These are phyloP conservation scores for Cucurbitaria berberidis DNA, from an alignment of 2,329 filamentous ascomycete genomes.

Conservation along the genomic window DNA sequence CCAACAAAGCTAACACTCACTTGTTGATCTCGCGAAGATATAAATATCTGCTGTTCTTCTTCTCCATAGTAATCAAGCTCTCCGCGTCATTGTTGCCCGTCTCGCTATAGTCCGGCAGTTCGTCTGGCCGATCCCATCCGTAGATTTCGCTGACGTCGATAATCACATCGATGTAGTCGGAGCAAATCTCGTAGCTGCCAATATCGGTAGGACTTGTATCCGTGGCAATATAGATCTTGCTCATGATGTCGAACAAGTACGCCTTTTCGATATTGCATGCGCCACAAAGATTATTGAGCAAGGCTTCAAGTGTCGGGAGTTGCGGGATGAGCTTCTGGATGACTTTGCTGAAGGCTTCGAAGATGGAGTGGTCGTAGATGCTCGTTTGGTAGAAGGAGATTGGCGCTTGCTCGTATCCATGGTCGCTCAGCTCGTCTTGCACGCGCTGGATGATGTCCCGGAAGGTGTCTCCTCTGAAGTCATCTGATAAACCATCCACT, in stretches of 20 bases:
- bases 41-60: slow-evolving; percentile 64
- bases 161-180: slow-evolving; percentile 97
- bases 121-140: slow-evolving; percentile 66
- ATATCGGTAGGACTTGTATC: slow-evolving; percentile 93
- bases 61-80: slow-evolving; percentile 67
- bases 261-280: slow-evolving; percentile 97
- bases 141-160: slow-evolving; percentile 97
- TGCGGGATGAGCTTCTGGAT: slow-evolving; percentile 97
- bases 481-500: slow-evolving; percentile 94
- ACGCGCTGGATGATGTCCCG: slow-evolving; percentile 96
- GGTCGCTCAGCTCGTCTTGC: slow-evolving; percentile 92
- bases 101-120: slow-evolving; percentile 46
- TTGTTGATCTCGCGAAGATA: slow-evolving; percentile 71
- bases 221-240: slow-evolving; percentile 98
- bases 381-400: slow-evolving; percentile 96
- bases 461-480: slow-evolving; percentile 95
- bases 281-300: slow-evolving; percentile 91
- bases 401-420: slow-evolving; percentile 89
- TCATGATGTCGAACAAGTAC: slow-evolving; percentile 95
- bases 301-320: slow-evolving; percentile 86
- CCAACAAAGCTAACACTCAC: slow-evolving; percentile 50
- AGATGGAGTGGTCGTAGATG: slow-evolving; percentile 98
- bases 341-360: slow-evolving; percentile 97
- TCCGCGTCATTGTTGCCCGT: slow-evolving; percentile 62
- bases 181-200: slow-evolving; percentile 96